phyloP scores from a whole-genome alignment of 208 protist species.

The Naegleria fowleri region DNA sequence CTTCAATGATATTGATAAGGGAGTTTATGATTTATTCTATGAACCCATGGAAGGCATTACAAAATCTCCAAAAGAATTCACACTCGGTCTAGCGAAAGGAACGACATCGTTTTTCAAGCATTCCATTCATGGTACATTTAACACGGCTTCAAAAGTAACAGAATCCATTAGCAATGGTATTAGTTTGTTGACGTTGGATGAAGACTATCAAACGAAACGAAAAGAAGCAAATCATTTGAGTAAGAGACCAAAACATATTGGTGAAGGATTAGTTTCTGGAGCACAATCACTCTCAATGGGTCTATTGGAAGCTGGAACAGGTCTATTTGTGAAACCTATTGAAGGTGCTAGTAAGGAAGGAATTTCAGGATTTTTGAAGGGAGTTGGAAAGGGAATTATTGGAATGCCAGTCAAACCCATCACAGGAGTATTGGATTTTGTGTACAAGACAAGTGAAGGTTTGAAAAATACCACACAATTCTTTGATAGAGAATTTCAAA shows the following conservation, averaged over 20 bases:
- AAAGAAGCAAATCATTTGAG: neutral
- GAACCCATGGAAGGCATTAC: slow-evolving; percentile 8
- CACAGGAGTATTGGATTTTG: slow-evolving; percentile 60
- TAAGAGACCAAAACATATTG: slow-evolving; percentile 15
- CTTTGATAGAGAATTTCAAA: neutral
- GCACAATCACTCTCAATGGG: neutral
- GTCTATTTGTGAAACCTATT: slow-evolving; percentile 69
- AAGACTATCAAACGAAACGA: slow-evolving; percentile 39
- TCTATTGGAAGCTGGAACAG: slow-evolving; percentile 49
- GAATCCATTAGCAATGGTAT: slow-evolving; percentile 38
- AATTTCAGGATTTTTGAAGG: slow-evolving; percentile 63
- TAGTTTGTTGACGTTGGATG: slow-evolving; percentile 35
- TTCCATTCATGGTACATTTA: slow-evolving; percentile 35
- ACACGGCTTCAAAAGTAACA: slow-evolving; percentile 33
- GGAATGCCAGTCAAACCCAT: slow-evolving; percentile 72
- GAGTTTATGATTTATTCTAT: slow-evolving; percentile 26
- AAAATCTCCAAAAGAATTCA: slow-evolving; percentile 27
- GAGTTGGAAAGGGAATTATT: slow-evolving; percentile 68
- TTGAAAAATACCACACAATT: slow-evolving; percentile 12
- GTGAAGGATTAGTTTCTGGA: slow-evolving; percentile 12
- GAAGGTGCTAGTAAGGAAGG: slow-evolving; percentile 69
- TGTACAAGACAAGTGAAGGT: slow-evolving; percentile 23
- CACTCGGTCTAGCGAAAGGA: slow-evolving; percentile 11
- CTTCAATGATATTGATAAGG: slow-evolving; percentile 5
- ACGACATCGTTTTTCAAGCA: slow-evolving; percentile 6